A percentile compares a stretch with the other conserved stretches of the same genome.
These are phyloP conservation scores for Pichia manshurica DNA, from an alignment of 805 yeast species.

Conservation along the genomic window DNA sequence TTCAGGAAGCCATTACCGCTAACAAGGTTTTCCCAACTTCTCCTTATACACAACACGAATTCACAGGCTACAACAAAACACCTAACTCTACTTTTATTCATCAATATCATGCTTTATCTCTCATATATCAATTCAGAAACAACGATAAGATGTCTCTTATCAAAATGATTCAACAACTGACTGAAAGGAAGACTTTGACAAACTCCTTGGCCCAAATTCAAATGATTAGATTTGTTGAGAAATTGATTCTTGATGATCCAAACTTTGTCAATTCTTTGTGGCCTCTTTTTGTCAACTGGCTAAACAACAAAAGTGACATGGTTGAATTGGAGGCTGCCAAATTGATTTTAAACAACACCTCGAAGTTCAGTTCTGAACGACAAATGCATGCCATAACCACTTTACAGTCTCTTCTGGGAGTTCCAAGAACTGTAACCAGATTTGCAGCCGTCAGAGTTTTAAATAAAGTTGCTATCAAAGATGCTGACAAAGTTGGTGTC, in stretches of 20 bases:
- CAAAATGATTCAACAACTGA: constrained; percentile 79
- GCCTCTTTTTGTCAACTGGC: constrained; percentile 63
- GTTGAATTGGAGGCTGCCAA: constrained; percentile 91
- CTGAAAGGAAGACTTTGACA: constrained; percentile 53
- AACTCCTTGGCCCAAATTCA: constrained; percentile 82
- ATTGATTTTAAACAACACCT: constrained; percentile 49
- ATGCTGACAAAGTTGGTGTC: constrained; percentile 70
- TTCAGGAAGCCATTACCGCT: constrained; percentile 80
- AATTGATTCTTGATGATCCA: constrained; percentile 67
- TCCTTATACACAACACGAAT: constrained; percentile 49
- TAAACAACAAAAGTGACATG: constrained; percentile 78
- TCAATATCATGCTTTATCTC: constrained; percentile 93
- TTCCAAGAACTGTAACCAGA: constrained; percentile 83
- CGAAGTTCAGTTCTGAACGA: constrained; percentile 53
- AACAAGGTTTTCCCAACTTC: constrained; percentile 47
- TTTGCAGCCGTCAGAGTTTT: constrained; percentile 91
- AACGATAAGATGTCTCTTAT: constrained; percentile 92
- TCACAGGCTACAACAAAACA: constrained; percentile 47
- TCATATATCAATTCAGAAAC: constrained; percentile 78
- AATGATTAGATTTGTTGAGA: constrained; percentile 75
- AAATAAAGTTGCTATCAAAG: constrained; percentile 74
- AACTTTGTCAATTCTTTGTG: constrained; percentile 52
- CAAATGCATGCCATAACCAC: constrained; percentile 66
- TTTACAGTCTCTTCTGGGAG: constrained; percentile 70
- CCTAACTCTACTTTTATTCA: constrained; percentile 75